Conservation (phyloP, 768 basidiomycete genomes). For the Lactarius psammicola region DNA sequence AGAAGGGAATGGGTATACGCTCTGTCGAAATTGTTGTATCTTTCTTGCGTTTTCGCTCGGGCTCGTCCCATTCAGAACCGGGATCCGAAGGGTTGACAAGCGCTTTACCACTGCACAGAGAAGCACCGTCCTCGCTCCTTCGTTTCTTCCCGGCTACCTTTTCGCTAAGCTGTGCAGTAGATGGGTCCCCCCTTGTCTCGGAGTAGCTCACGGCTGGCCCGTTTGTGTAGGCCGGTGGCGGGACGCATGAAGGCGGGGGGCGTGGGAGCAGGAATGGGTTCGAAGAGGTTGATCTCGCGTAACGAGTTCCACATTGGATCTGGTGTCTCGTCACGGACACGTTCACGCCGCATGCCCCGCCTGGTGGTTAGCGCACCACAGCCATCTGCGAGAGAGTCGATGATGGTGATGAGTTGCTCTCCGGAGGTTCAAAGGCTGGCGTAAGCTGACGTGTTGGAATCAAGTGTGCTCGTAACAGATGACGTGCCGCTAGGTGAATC, state of each 20-base stretch:
- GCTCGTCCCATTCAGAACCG: background rate
- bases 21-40: background rate
- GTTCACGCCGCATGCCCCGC: constrained; percentile 20
- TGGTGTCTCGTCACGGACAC: background rate
- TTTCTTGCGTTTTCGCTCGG: constrained; percentile 9
- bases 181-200: background rate
- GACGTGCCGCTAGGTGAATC: background rate
- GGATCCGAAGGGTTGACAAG: background rate
- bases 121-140: constrained; percentile 9
- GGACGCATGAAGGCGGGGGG: background rate
- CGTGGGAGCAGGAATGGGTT: background rate
- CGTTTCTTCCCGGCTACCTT: constrained; percentile 19
- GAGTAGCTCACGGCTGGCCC: background rate
- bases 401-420: background rate
- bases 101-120: background rate
- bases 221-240: background rate
- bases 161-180: background rate
- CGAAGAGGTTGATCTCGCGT: background rate
- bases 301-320: constrained; percentile 21
- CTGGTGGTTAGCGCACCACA: background rate
- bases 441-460: background rate
- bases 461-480: background rate
- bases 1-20: background rate
- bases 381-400: background rate
- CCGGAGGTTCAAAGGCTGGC: background rate